Evolutionary conservation across 805 yeast genomes (phyloP).

Genomic region (Candida succiphila): DNA sequence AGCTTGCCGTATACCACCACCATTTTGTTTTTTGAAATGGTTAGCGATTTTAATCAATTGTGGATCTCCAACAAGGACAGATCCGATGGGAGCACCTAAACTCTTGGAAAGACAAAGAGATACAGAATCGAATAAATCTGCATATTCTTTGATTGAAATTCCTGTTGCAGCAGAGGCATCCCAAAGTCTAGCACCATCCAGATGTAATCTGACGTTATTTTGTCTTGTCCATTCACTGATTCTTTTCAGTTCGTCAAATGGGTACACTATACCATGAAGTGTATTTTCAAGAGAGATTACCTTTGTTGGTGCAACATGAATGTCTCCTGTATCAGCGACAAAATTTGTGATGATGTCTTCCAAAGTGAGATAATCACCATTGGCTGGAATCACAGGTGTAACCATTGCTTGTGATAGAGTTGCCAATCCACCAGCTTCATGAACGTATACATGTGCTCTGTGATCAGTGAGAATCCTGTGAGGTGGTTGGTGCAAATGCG

Average conservation of each 20-base stretch:
- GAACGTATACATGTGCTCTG: conserved; percentile 70
- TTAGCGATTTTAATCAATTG: conserved; percentile 56
- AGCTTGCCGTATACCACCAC: conserved; percentile 86
- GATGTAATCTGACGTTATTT: conserved; percentile 54
- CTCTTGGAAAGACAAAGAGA: conserved; percentile 82
- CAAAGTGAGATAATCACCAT: conserved; percentile 64
- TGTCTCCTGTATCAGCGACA: conserved; percentile 69
- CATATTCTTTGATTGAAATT: conserved; percentile 56
- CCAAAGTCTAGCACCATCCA: conserved; percentile 90
- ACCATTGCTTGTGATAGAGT: conserved; percentile 85
- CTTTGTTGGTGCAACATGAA: conserved; percentile 80
- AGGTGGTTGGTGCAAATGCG: conserved; percentile 71
- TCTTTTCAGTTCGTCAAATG: conserved; percentile 60
- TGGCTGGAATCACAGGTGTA: conserved; percentile 64
- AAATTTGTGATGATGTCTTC: conserved; percentile 58
- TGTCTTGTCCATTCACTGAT: conserved; percentile 61
- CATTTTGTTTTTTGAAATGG: conserved; percentile 81
- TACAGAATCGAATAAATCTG: conserved; percentile 70
- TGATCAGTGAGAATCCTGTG: conserved; percentile 71
- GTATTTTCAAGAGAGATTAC: conserved; percentile 81
- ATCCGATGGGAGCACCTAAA: conserved; percentile 86
- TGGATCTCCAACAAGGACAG: conserved; percentile 62
- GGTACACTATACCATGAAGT: conserved; percentile 68
- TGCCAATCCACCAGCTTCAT: conserved; percentile 87
- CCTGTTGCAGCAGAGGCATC: conserved; percentile 72